Evolutionary conservation across 106 monocot genomes (phyloP).

Genomic region (Gastrodia elata): DNA sequence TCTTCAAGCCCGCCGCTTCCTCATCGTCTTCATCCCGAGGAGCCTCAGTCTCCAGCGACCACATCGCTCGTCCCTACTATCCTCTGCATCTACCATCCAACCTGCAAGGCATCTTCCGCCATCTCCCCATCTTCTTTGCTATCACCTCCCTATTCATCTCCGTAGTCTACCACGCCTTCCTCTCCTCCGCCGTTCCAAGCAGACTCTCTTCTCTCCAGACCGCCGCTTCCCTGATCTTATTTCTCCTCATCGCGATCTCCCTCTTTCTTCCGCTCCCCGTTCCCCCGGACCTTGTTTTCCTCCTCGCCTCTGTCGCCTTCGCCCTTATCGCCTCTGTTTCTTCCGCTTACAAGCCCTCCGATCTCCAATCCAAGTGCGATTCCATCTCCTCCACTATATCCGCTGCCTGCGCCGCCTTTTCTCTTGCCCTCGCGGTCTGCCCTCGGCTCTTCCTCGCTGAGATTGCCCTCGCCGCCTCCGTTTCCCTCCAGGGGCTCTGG

Average conservation of each 20-base stretch:
- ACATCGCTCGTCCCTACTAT: slow-evolving; percentile 35
- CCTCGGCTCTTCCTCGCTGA: slow-evolving; percentile 51
- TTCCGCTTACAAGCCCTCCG: slow-evolving; percentile 39
- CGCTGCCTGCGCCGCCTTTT: slow-evolving; percentile 23
- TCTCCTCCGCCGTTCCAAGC: slow-evolving; percentile 14
- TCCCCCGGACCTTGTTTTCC: slow-evolving; percentile 16
- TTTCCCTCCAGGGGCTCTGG: slow-evolving; percentile 59
- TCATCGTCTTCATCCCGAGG: slow-evolving; percentile 42
- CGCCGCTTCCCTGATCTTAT: slow-evolving; percentile 15
- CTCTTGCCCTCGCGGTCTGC: slow-evolving; percentile 27
- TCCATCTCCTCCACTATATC: slow-evolving; percentile 26
- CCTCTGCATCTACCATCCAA: slow-evolving; percentile 22
- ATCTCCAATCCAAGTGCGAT: slow-evolving; percentile 40
- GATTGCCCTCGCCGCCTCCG: slow-evolving; percentile 40
- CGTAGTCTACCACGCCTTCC: slow-evolving; percentile 17
- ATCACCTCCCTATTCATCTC: slow-evolving; percentile 9
- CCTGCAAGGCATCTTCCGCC: slow-evolving; percentile 6
- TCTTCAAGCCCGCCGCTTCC: slow-evolving; percentile 20
- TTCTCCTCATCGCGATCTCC: slow-evolving; percentile 16
- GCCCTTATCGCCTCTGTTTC: slow-evolving; percentile 21
- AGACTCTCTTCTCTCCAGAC: slow-evolving; percentile 18
- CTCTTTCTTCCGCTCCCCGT: slow-evolving; percentile 13
- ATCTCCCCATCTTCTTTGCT: slow-evolving; percentile 12
- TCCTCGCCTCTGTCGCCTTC: slow-evolving; percentile 11
- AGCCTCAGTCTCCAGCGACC: slow-evolving; percentile 19